These are phyloP conservation scores for Plasmodium vinckei DNA, from an alignment of 169 alveolate species.

Conservation along the genomic window DNA sequence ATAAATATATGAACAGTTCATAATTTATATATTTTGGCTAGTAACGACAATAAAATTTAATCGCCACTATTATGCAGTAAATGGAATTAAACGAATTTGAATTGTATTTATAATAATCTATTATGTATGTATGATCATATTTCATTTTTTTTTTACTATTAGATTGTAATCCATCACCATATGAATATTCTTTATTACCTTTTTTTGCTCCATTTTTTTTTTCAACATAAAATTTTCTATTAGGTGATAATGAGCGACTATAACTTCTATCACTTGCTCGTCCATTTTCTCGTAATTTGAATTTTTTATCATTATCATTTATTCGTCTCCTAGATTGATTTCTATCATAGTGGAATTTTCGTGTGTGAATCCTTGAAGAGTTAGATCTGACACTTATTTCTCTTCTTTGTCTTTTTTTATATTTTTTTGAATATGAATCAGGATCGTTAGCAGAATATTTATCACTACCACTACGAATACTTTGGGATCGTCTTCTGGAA, in stretches of 20 bases:
- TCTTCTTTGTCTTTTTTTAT: constrained; percentile 26
- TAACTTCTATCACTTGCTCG: constrained; percentile 23
- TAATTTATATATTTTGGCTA: no score
- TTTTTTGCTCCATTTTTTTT: constrained; percentile 17
- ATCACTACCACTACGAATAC: constrained; percentile 28
- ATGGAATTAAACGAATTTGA: no score
- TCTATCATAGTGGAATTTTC: constrained; percentile 43
- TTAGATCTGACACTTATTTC: constrained; percentile 35
- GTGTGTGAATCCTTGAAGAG: constrained; percentile 22
- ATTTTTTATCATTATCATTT: constrained; percentile 20
- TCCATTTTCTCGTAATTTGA: constrained; percentile 6
- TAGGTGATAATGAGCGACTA: constrained; percentile 38
- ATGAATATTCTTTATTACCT: background rate
- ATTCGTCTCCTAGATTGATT: constrained; percentile 13
- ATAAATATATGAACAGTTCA: background rate
- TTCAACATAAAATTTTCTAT: constrained; percentile 43
- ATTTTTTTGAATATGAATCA: constrained; percentile 12
- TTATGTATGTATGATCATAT: no score
- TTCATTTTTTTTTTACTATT: no score
- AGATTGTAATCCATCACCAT: no score
- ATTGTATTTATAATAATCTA: no score
- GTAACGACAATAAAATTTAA: no score
- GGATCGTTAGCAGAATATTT: constrained; percentile 8
- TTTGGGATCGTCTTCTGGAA: constrained; percentile 36
- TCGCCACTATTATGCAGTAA: no score